These are phyloP conservation scores for Wallacemonas sp. DNA, from an alignment of 208 protist genomes.

Conservation along the genomic window DNA sequence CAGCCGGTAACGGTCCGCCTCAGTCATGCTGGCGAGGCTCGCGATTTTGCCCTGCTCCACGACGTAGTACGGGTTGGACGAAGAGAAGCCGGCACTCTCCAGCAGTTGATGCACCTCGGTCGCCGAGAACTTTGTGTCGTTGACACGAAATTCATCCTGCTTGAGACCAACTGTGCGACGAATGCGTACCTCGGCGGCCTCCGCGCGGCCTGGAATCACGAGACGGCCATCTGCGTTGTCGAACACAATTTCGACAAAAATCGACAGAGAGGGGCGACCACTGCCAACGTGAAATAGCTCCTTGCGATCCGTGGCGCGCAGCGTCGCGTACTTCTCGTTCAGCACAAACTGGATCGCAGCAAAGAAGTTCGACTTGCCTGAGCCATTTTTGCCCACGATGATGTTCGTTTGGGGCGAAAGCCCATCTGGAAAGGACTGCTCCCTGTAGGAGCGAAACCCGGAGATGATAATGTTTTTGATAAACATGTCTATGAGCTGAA, in stretches of 20 bases:
- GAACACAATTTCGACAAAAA: constrained; percentile 98
- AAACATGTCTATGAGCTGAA: constrained; percentile 63
- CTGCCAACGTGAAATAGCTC: constrained; percentile 95
- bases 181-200: constrained; percentile 95
- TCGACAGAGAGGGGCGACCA: constrained; percentile 85
- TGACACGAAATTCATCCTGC: constrained; percentile 99
- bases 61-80: constrained; percentile 99
- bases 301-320: constrained; percentile 92
- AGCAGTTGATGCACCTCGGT: constrained; percentile 95
- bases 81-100: constrained; percentile 98
- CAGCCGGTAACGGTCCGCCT: constrained; percentile 94
- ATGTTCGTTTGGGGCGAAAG: constrained; percentile 84
- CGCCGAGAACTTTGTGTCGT: constrained; percentile 94
- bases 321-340: constrained; percentile 88
- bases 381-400: constrained; percentile 97
- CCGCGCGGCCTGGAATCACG: constrained; percentile 83
- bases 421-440: constrained; percentile 85
- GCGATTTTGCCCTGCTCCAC: constrained; percentile 98
- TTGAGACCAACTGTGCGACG: constrained; percentile 97
- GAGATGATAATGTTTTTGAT: constrained; percentile 94
- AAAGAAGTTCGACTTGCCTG: constrained; percentile 98
- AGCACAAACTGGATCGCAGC: constrained; percentile 97
- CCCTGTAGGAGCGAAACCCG: constrained; percentile 91
- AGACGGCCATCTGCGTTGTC: constrained; percentile 98
- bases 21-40: constrained; percentile 95